Conservation (phyloP, 2,329 filamentous ascomycete genomes). For the Aspergillus tubingensis region DNA sequence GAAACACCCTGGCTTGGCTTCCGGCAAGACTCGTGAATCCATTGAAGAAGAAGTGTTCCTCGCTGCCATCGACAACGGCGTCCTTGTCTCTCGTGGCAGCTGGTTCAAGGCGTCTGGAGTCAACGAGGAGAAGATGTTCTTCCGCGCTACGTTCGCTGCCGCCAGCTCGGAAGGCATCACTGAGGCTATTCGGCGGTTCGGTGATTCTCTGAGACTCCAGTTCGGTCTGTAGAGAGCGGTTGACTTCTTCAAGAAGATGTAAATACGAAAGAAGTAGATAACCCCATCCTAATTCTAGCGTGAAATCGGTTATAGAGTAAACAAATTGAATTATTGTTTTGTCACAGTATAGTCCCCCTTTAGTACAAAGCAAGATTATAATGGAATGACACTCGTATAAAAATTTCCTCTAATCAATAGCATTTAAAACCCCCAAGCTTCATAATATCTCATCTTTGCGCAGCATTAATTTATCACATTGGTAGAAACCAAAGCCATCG, state of each 20-base stretch:
- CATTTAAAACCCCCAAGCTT: neutral
- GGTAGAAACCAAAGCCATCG: neutral
- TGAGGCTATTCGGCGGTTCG: slow-evolving; percentile 73
- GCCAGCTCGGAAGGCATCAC: slow-evolving; percentile 71
- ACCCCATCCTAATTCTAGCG: neutral
- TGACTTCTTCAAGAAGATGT: neutral
- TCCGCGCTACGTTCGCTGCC: slow-evolving; percentile 86
- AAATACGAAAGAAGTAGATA: neutral
- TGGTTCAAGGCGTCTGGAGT: slow-evolving; percentile 84
- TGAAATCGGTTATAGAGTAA: neutral
- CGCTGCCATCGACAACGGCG: slow-evolving; percentile 71
- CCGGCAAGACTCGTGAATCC: slow-evolving; percentile 41
- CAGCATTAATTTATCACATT: neutral
- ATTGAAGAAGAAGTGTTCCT: slow-evolving; percentile 89
- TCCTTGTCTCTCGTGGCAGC: slow-evolving; percentile 78
- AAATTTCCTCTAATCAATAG: too few relatives aligned
- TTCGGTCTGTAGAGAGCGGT: slow-evolving; percentile 52
- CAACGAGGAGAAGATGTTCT: slow-evolving; percentile 69
- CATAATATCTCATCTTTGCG: neutral
- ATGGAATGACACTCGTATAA: too few relatives aligned
- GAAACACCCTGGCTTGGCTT: slow-evolving; percentile 45
- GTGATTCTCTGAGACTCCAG: slow-evolving; percentile 66
- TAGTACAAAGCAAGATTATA: too few relatives aligned
- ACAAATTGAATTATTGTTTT: too few relatives aligned
- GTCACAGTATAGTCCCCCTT: too few relatives aligned